phyloP scores from a whole-genome alignment of 1,284 basidiomycete species.

The Polyporus tsugae region DNA sequence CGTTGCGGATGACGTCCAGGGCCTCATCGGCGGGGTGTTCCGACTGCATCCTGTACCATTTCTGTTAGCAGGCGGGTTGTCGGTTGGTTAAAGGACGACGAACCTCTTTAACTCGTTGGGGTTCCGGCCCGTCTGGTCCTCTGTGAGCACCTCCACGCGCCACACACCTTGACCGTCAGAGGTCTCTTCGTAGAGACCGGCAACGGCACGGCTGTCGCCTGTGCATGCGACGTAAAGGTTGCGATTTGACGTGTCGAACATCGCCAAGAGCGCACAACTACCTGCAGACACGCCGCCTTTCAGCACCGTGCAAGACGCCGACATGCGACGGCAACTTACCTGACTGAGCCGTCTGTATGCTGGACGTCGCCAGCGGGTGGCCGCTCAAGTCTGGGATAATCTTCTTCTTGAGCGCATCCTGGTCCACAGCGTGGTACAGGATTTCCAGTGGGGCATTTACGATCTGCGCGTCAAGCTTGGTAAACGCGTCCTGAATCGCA shows the following conservation, averaged over 20 bases:
- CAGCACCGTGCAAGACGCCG: not conserved
- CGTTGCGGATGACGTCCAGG: conserved; percentile 83
- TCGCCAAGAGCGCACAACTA: conserved; percentile 87
- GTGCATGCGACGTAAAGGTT: conserved; percentile 92
- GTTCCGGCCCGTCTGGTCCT: conserved; percentile 97
- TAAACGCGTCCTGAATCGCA: conserved; percentile 84
- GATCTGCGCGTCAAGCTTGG: conserved; percentile 81
- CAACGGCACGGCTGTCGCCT: conserved; percentile 95
- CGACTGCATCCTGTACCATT: conserved; percentile 71
- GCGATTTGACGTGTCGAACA: conserved; percentile 84
- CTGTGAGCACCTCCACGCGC: conserved; percentile 91
- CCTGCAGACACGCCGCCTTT: conserved; percentile 51
- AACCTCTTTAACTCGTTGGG: conserved; percentile 81
- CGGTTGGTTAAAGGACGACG: conserved; percentile 18
- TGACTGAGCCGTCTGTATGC: conserved; percentile 83
- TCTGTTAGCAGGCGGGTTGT: not conserved
- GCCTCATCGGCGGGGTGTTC: conserved; percentile 91
- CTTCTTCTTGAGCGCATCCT: conserved; percentile 55
- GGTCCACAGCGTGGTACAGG: conserved; percentile 65
- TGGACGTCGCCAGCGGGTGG: conserved; percentile 72
- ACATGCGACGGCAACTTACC: conserved; percentile 46
- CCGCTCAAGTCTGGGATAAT: conserved; percentile 72
- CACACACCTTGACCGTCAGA: conserved; percentile 71
- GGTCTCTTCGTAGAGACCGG: conserved; percentile 86
- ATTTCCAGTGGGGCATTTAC: conserved; percentile 80